phyloP scores from a whole-genome alignment of 1,284 basidiomycete species.

The Pascua sp. region DNA sequence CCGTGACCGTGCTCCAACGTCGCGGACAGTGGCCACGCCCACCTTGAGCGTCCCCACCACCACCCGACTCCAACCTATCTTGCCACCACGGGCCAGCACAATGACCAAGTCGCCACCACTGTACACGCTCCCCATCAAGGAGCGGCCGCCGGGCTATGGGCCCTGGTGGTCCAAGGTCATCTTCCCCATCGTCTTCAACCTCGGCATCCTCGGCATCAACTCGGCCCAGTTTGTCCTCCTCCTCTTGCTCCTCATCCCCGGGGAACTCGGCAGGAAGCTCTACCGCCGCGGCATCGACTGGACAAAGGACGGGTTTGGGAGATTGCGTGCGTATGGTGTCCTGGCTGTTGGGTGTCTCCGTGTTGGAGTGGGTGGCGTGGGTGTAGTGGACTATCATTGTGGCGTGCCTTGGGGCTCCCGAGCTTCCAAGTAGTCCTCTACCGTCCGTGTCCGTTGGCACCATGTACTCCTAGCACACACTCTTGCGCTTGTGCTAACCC shows the following conservation, averaged over 20 bases:
- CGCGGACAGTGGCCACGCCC: background rate
- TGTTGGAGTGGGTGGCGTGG: background rate
- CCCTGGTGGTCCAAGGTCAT: conserved; percentile 56
- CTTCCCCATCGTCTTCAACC: conserved; percentile 63
- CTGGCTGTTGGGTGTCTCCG: no score
- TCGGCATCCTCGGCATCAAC: conserved; percentile 66
- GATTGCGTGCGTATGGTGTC: conserved; percentile 58
- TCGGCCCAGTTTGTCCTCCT: conserved; percentile 67
- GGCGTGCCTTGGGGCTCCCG: no score
- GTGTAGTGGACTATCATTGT: no score
- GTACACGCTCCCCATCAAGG: conserved; percentile 59
- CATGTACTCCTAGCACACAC: no score
- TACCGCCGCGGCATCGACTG: conserved; percentile 69
- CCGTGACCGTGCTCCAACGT: background rate
- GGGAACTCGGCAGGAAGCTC: conserved; percentile 47
- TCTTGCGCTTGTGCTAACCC: background rate
- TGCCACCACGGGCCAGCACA: background rate
- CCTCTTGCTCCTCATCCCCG: conserved; percentile 51
- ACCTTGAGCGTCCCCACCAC: background rate
- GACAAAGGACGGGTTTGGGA: conserved; percentile 77
- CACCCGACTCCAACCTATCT: no score
- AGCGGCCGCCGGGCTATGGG: conserved; percentile 60
- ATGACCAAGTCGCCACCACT: conserved; percentile 22
- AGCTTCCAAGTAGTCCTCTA: no score
- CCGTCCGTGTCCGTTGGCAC: no score